Evolutionary conservation across 805 yeast species (phyloP).

Genomic region (Kregervanrija fluxuum): DNA sequence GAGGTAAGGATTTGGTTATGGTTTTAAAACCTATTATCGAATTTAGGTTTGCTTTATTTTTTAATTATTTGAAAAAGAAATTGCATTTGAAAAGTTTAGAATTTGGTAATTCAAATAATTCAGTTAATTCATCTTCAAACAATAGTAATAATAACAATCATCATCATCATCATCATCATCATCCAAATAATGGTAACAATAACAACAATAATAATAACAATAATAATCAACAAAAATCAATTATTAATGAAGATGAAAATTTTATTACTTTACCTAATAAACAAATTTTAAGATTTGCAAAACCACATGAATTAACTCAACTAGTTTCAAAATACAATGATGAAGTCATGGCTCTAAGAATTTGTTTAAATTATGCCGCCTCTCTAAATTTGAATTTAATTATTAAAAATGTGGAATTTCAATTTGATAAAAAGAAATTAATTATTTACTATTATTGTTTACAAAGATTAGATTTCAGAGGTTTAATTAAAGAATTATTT

Average conservation of each 20-base stretch:
- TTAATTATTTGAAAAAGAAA: conserved; percentile 68
- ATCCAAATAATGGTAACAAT: conserved; percentile 8
- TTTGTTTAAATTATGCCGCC: conserved; percentile 43
- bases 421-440: conserved; percentile 71
- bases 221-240: conserved; percentile 18
- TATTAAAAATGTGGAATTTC: conserved; percentile 71
- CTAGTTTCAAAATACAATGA: conserved; percentile 59
- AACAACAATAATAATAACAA: conserved; percentile 7
- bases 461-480: conserved; percentile 67
- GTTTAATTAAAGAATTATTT: conserved; percentile 64
- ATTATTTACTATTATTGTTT: conserved; percentile 63
- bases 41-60: conserved; percentile 58
- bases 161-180: conserved; percentile 7
- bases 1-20: conserved; percentile 75
- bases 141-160: conserved; percentile 10
- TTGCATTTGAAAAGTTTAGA: conserved; percentile 52
- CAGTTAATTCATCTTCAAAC: background rate
- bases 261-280: conserved; percentile 70
- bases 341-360: conserved; percentile 63
- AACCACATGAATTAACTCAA: conserved; percentile 60
- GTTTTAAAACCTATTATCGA: conserved; percentile 59
- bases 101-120: conserved; percentile 26
- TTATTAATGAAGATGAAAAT: conserved; percentile 48
- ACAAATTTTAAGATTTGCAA: conserved; percentile 70
- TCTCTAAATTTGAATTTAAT: conserved; percentile 42